phyloP scores from a whole-genome alignment of 2,329 filamentous ascomycete genomes.

The Cladosporium sp. region DNA sequence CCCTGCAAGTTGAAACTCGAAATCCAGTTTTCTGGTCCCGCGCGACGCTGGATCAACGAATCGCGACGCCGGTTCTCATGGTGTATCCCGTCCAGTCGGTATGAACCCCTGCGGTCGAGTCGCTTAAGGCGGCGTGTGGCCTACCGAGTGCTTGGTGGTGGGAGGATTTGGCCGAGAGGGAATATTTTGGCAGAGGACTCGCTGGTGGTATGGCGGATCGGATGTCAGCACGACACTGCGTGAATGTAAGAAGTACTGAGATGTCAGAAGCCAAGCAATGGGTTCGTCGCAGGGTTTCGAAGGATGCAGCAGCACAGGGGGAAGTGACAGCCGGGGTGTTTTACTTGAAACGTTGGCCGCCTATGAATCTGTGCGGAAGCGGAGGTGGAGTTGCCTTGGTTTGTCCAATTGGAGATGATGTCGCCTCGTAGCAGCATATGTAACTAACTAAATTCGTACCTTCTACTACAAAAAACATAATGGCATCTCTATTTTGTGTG shows the following conservation, averaged over 20 bases:
- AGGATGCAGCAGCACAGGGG: constrained; percentile 11
- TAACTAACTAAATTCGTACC: no score
- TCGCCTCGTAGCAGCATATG: no score
- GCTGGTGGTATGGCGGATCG: neutral
- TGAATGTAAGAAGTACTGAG: neutral
- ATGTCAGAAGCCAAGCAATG: constrained; percentile 5
- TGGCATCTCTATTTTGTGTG: no score
- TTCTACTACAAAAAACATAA: no score
- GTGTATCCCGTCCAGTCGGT: constrained; percentile 3
- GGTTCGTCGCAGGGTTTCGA: neutral
- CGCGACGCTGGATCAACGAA: constrained; percentile 10
- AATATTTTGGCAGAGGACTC: neutral
- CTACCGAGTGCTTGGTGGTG: neutral
- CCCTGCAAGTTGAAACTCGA: neutral
- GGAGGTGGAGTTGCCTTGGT: no score
- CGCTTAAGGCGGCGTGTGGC: no score
- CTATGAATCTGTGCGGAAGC: neutral
- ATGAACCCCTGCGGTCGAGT: neutral
- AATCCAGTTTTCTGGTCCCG: constrained; percentile 1
- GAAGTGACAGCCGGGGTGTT: neutral
- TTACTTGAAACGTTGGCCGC: constrained; percentile 7
- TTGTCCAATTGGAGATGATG: no score
- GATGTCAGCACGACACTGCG: neutral
- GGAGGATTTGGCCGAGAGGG: neutral
- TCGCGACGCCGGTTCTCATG: constrained; percentile 3